Base-by-base conservation (phyloP, 805 yeast genomes). In the Candida berthetii region DNA sequence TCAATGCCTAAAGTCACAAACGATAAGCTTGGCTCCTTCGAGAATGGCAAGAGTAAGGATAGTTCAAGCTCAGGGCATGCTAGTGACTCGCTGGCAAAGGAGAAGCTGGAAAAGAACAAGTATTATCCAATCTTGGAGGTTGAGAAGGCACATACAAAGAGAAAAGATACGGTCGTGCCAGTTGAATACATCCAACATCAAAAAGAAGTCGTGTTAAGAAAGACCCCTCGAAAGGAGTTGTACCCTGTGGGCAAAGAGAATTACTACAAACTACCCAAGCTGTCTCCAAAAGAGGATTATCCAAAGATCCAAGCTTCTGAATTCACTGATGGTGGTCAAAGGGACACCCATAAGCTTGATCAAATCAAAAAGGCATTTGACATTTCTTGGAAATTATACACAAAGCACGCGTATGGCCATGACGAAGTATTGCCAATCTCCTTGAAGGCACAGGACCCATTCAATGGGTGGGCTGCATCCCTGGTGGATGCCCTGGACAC, bases 401-500 rank as follows among this genome's bases (percentile, higher is more conserved):
- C 65, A 39, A 48, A 54, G 15, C 46, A 61, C 39, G 78, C 69
- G 2, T 67, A 66, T 61, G 76, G 74, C 3, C 63, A 61, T 39
- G 79, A 74, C 46, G 78, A 71, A 43, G 54, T 72, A 4, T 47
- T 46, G 17, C 78, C 78, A 1, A 36, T 71, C 3, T 47, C 68
- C 2, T 53, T 58, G 15, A 33, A 40, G 20, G 54, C 61, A n/a
- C 43, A 28, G 8, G 66, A 71, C 42, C 64, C 75, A 2, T 70
- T 72, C 46, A 61, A 64, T 35, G 76, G 76, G 2, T 75, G 79
- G 80, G 72, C 78, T 5, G 60, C 75, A 4, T 66, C 76, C 3
- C 36, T 70, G 16, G 61, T 78, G 6, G 83, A 78, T 44, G 60
- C 78, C 1, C 50, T 78, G 29, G 83, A 78, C 48, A 70, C 81